These are phyloP conservation scores for Alternaria novae-zelandiae DNA, from an alignment of 2,329 filamentous ascomycete genomes.

Conservation along the genomic window DNA sequence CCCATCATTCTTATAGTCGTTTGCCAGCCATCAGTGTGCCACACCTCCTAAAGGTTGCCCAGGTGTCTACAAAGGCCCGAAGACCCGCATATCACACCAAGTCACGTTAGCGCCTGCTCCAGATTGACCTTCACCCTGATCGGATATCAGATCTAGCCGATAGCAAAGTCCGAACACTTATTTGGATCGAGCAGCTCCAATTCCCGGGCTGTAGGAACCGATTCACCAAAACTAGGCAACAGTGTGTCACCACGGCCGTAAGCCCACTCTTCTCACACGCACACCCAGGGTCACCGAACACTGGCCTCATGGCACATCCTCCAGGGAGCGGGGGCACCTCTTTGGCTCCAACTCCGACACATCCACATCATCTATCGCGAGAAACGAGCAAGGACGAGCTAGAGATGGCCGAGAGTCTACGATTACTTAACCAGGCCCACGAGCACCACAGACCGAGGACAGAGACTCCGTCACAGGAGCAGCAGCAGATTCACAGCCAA, in stretches of 20 bases:
- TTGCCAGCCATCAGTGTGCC: constrained; percentile 21
- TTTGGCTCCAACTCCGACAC: constrained; percentile 45
- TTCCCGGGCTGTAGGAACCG: constrained; percentile 5
- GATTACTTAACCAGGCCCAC: constrained; percentile 53
- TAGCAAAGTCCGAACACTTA: background rate
- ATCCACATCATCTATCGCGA: constrained; percentile 48
- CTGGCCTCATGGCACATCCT: constrained; percentile 34
- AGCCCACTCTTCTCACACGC: constrained; percentile 4
- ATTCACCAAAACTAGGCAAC: constrained; percentile 18
- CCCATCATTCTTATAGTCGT: constrained; percentile 23
- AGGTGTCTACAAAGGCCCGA: constrained; percentile 24
- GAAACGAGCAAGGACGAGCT: constrained; percentile 58
- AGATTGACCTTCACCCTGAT: constrained; percentile 13
- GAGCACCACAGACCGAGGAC: constrained; percentile 31
- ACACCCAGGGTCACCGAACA: constrained; percentile 14
- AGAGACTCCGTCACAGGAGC: constrained; percentile 23
- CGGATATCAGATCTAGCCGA: constrained; percentile 22
- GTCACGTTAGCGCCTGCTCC: constrained; percentile 34
- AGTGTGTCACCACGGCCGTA: constrained; percentile 25
- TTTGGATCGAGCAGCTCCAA: background rate
- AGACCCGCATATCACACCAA: constrained; percentile 28
- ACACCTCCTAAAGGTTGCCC: constrained; percentile 18
- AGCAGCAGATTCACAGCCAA: constrained; percentile 23
- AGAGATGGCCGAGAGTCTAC: constrained; percentile 57
- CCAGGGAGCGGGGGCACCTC: constrained; percentile 45